These are phyloP conservation scores for Acacia crassicarpa DNA, from an alignment of 306 rosid genomes.

Conservation along the genomic window DNA sequence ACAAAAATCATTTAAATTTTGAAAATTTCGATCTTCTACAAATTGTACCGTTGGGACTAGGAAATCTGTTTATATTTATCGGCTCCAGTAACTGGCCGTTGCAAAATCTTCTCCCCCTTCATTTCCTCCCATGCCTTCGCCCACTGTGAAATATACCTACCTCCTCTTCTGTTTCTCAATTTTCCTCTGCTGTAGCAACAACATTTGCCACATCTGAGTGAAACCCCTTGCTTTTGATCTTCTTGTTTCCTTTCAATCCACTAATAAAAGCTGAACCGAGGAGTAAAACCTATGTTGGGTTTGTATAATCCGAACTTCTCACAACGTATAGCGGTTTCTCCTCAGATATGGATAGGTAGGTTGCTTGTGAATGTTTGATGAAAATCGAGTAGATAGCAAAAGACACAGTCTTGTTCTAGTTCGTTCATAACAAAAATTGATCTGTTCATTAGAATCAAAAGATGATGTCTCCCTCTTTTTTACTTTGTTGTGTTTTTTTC, in stretches of 20 bases:
- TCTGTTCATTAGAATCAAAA: conserved; percentile 41
- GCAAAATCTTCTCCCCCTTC: conserved; percentile 5
- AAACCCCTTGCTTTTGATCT: conserved; percentile 53
- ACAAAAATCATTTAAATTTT: too few species aligned
- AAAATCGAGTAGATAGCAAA: conserved; percentile 19
- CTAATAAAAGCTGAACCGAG: conserved; percentile 28
- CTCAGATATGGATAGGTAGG: conserved; percentile 85
- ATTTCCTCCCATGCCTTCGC: neutral
- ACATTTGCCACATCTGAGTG: conserved; percentile 40
- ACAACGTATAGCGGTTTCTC: conserved; percentile 92
- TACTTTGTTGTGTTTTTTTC: neutral
- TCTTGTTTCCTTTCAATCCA: conserved; percentile 51
- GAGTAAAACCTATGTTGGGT: conserved; percentile 68
- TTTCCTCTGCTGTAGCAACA: conserved; percentile 52
- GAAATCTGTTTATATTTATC: too few species aligned
- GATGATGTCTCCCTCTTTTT: neutral
- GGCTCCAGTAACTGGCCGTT: neutral
- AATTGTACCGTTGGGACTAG: too few species aligned
- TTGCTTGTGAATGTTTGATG: neutral
- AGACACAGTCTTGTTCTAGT: neutral
- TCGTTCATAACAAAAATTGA: neutral
- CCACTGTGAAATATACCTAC: conserved; percentile 27
- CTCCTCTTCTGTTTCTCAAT: conserved; percentile 50
- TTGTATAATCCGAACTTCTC: conserved; percentile 92
- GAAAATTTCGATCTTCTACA: too few species aligned